Conservation (phyloP, 192 early-diverging fungal genomes). For the Entophlyctis luteolus region DNA sequence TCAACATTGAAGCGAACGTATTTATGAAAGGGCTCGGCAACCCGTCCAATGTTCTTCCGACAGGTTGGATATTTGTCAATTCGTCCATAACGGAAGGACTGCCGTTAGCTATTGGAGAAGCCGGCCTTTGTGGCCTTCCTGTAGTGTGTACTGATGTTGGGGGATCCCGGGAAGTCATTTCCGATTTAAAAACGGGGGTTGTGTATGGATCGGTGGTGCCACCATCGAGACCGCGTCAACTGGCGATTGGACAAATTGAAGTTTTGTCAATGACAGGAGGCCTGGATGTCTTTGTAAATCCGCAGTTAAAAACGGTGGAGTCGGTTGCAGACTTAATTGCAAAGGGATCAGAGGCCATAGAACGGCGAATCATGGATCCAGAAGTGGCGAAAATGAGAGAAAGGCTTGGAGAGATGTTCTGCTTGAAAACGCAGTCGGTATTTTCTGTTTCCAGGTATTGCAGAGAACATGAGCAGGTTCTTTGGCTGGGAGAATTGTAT, state of each 20-base stretch:
- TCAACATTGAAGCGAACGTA: slow-evolving; percentile 35
- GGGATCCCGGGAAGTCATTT: slow-evolving; percentile 36
- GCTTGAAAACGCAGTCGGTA: slow-evolving; percentile 33
- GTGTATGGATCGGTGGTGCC: slow-evolving; percentile 41
- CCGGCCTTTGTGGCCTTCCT: slow-evolving; percentile 37
- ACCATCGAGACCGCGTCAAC: slow-evolving; percentile 35
- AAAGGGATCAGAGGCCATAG: slow-evolving; percentile 19
- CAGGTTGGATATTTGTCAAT: slow-evolving; percentile 49
- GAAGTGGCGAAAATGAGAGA: slow-evolving; percentile 23
- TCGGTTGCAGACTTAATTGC: slow-evolving; percentile 31
- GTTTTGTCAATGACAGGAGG: slow-evolving; percentile 44
- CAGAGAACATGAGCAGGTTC: slow-evolving; percentile 44
- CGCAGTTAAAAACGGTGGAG: not conserved
- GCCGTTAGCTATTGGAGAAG: slow-evolving; percentile 35
- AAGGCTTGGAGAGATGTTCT: slow-evolving; percentile 33
- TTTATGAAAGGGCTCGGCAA: slow-evolving; percentile 39
- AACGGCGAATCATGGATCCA: slow-evolving; percentile 37
- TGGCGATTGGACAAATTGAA: slow-evolving; percentile 37
- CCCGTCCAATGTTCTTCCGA: slow-evolving; percentile 37
- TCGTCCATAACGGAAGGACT: slow-evolving; percentile 41
- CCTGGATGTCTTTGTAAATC: slow-evolving; percentile 24
- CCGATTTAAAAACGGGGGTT: slow-evolving; percentile 25
- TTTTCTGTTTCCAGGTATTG: slow-evolving; percentile 46
- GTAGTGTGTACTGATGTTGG: slow-evolving; percentile 38
- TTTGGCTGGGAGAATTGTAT: slow-evolving; percentile 26